These are phyloP conservation scores for Puccinia novopanici DNA, from an alignment of 1,284 basidiomycete genomes.

Conservation along the genomic window DNA sequence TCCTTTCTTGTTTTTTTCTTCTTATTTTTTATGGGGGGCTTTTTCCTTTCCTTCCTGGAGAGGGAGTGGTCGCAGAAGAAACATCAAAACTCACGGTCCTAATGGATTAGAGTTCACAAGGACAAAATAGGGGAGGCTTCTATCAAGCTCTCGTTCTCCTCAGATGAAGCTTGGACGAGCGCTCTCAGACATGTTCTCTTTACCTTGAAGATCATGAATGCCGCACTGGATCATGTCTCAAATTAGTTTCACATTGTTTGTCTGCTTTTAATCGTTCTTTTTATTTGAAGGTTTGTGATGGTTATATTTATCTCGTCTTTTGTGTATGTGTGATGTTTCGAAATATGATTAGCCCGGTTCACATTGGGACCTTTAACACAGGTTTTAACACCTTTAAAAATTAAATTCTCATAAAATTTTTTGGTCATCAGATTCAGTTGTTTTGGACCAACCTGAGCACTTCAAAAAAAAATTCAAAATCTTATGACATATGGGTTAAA, in stretches of 20 bases:
- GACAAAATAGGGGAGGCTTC: conserved; percentile 95
- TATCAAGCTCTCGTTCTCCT: conserved; percentile 85
- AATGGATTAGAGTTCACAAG: conserved; percentile 71
- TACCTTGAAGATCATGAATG: conserved; percentile 68
- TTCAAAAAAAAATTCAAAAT: too few relatives aligned
- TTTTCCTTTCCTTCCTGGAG: not conserved
- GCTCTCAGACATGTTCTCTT: conserved; percentile 86
- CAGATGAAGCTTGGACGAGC: conserved; percentile 90
- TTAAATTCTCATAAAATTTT: too few relatives aligned
- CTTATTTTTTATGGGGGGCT: conserved; percentile 46
- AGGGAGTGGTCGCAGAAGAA: not conserved
- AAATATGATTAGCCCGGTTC: too few relatives aligned
- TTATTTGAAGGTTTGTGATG: too few relatives aligned
- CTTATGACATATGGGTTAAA: too few relatives aligned
- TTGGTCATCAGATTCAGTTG: too few relatives aligned
- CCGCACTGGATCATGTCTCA: conserved; percentile 25
- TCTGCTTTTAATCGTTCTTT: not conserved
- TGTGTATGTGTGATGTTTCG: too few relatives aligned
- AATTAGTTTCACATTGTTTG: not conserved
- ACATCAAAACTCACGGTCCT: not conserved
- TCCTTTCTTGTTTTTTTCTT: conserved; percentile 49
- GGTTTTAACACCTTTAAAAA: too few relatives aligned
- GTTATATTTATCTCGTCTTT: too few relatives aligned
- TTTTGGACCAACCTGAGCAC: too few relatives aligned
- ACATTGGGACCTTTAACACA: too few relatives aligned